Conservation (phyloP, 2,329 filamentous ascomycete species). For the Penicillium olsonii region DNA sequence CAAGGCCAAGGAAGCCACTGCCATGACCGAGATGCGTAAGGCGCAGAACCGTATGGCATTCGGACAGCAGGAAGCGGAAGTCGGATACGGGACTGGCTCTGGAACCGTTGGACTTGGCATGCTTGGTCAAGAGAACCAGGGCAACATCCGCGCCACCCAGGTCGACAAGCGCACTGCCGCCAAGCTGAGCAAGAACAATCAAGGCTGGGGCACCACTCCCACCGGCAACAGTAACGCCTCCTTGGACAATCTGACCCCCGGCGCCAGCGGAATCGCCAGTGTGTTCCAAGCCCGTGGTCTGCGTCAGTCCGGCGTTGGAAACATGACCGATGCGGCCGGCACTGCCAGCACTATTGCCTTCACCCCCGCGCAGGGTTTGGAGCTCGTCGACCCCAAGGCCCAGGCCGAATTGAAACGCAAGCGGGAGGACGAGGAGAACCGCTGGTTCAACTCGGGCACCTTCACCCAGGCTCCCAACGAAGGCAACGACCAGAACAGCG, state of each 20-base stretch:
- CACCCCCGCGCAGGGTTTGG: conserved; percentile 89
- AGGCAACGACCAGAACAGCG: conserved; percentile 51
- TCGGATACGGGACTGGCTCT: conserved; percentile 85
- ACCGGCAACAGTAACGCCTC: conserved; percentile 66
- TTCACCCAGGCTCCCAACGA: conserved; percentile 78
- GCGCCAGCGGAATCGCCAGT: conserved; percentile 61
- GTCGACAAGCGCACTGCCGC: conserved; percentile 92
- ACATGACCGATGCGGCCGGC: conserved; percentile 64
- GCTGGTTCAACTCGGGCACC: conserved; percentile 96
- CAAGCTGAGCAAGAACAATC: conserved; percentile 91
- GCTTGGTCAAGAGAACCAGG: conserved; percentile 86
- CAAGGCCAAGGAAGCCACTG: conserved; percentile 94
- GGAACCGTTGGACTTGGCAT: conserved; percentile 87
- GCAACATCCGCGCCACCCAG: conserved; percentile 83
- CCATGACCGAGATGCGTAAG: conserved; percentile 95
- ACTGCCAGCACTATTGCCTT: conserved; percentile 89
- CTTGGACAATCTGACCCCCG: conserved; percentile 73
- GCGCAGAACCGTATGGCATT: conserved; percentile 96
- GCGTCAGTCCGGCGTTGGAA: conserved; percentile 78
- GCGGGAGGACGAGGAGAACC: conserved; percentile 88
- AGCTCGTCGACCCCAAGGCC: conserved; percentile 91
- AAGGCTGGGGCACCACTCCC: conserved; percentile 80
- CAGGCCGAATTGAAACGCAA: conserved; percentile 86
- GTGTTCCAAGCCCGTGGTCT: conserved; percentile 78
- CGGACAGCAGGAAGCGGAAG: conserved; percentile 90